Evolutionary conservation across 2,329 filamentous ascomycete species (phyloP), one percentile per base, ranked within the genome.

Genomic region (Drechslerella dactyloides): DNA sequence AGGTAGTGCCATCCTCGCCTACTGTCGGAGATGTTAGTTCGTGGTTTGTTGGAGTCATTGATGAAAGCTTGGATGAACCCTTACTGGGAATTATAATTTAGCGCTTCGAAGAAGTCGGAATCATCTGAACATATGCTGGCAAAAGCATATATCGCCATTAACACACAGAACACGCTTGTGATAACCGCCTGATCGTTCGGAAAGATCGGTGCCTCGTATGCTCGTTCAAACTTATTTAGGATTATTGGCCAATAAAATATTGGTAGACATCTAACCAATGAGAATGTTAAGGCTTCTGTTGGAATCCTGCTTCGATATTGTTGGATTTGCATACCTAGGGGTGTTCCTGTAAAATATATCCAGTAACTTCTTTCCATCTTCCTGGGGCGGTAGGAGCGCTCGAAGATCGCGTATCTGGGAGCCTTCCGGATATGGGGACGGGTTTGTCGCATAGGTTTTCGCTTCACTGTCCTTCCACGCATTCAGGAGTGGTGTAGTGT

Each of bases 1-100:
- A 75, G 76, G 54, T 74, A 77, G 54, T 75, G 73, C 76, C 76
- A 77, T 15, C 76, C 76, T 37, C 74, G 74, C 30, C 74, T 69
- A 30, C 30, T 63, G 13, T n/a, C 50, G 10, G n/a, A 19, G 4
- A 35, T 23, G 44, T 65, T 56, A 72, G 68, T 19, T 33, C 19
- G 19, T 15, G 5, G 40, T 17, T 17, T 15, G 11, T 4, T 35
- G 15, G 19, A 35, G 52, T 17, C 5, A 17, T 33, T 2, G 4
- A 13, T 51, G 21, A 17, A n/a, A n/a, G 23, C 11, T 51, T 23
- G n/a, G n/a, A n/a, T 19, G 11, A 4, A 17, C 11, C 46, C 17
- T 19, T 52, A 60, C 68, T 64, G 60, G 1, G 57, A 55, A 59
- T 68, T 68, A 46, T 68, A 68, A 11, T 11, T 46, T 51, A 62